Evolutionary conservation across 768 basidiomycete genomes (phyloP), one percentile per base, ranked within the genome.

Genomic region (Suillus discolor): DNA sequence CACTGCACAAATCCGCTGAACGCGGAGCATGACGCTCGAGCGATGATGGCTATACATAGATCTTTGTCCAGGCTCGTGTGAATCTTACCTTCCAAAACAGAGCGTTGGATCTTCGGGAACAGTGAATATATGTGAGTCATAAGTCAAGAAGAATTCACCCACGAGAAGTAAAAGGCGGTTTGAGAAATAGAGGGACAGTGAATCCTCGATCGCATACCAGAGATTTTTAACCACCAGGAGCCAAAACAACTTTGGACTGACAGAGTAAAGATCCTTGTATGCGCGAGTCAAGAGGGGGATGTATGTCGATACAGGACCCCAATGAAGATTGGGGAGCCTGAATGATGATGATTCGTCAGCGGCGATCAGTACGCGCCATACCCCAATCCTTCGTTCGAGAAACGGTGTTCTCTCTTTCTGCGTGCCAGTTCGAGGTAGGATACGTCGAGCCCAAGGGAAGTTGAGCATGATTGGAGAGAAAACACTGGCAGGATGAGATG

Each of bases 311-410:
- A 71, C 4, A 31, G 49, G 25, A n/a, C 67, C 45, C 57, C 28
- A 72, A 20, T 60, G 53, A 39, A 72, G 41, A 28, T 62, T 61
- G 39, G 68, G 61, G 4, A 65, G 25, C 16, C 41, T 49, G n/a
- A 66, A 63, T 15, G 16, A n/a, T 13, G 60, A 45, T 13, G 54
- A 42, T 28, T 18, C 41, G 23, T 71, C 66, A 13, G 71, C 68
- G n/a, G 61, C 23, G 18, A 74, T 39, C 12, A 72, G 62, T 36
- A 75, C 36, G 18, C 72, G 74, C 73, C 73, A 74, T 38, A 74
- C 62, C 13, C 73, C 73, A 38, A 74, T 62, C 8, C 11, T 54
- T 38, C 67, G 55, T 45, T 74, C 73, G 8, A 53, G 36, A 41
- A 51, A 62, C 6, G 57, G 36, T 8, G 20, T 3, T 31, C 57